phyloP scores from a whole-genome alignment of 2,329 filamentous ascomycete genomes.

The Blastomyces gilchristii region DNA sequence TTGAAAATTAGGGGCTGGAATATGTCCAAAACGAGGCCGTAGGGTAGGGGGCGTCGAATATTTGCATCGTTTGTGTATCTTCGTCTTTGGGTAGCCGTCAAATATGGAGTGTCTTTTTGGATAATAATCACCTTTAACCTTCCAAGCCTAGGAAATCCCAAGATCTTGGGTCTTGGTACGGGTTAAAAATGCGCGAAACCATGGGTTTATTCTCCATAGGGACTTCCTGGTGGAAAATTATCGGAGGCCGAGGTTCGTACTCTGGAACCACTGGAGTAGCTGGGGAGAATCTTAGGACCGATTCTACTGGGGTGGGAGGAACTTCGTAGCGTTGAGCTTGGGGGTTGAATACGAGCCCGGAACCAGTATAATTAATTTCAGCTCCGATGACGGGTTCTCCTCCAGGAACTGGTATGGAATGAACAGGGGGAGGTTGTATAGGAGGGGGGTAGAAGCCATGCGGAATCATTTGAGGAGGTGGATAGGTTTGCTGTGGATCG shows the following conservation, averaged over 20 bases:
- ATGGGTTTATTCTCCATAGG: constrained; percentile 13
- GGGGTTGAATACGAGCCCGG: constrained; percentile 12
- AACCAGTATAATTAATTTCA: constrained; percentile 12
- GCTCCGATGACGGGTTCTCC: constrained; percentile 9
- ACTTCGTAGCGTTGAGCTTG: constrained; percentile 13
- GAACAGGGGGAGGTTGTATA: constrained; percentile 10
- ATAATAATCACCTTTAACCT: neutral
- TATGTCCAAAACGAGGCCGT: neutral
- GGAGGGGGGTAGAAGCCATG: constrained; percentile 12
- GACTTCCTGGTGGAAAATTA: constrained; percentile 10
- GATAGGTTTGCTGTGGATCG: constrained; percentile 4
- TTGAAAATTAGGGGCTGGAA: neutral
- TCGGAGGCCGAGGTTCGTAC: constrained; percentile 9
- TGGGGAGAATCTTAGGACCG: constrained; percentile 7
- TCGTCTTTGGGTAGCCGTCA: neutral
- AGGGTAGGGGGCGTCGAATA: neutral
- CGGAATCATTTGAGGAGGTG: constrained; percentile 8
- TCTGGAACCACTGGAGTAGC: constrained; percentile 5
- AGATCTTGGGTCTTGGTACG: constrained; percentile 10
- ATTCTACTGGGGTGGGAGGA: constrained; percentile 9
- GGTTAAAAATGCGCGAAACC: constrained; percentile 12
- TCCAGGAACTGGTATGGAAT: constrained; percentile 10
- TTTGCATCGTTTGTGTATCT: neutral
- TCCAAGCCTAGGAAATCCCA: constrained; percentile 14
- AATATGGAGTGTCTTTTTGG: neutral